These are phyloP conservation scores for Cornus suecica DNA, from an alignment of 148 eudicot species.

Conservation along the genomic window DNA sequence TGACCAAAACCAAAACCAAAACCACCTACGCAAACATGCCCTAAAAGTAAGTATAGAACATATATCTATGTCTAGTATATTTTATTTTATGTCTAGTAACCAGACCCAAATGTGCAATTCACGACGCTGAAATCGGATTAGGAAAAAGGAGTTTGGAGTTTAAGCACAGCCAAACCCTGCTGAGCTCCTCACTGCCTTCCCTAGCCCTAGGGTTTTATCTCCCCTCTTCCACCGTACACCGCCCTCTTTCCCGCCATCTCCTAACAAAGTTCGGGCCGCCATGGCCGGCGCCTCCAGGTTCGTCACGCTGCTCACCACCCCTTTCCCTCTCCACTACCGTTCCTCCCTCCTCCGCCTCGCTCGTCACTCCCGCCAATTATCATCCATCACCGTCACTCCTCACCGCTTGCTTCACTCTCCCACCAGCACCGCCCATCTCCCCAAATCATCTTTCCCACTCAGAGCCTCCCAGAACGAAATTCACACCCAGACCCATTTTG, in stretches of 20 bases:
- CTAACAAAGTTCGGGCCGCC: neutral
- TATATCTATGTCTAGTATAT: too few species aligned
- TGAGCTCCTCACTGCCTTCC: neutral
- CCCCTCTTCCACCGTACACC: neutral
- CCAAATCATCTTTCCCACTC: neutral
- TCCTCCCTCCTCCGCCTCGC: slow-evolving; percentile 15
- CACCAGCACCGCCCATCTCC: slow-evolving; percentile 8
- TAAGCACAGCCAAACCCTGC: neutral
- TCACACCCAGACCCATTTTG: slow-evolving; percentile 23
- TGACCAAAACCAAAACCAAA: too few species aligned
- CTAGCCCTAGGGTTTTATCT: neutral
- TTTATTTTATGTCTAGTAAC: too few species aligned
- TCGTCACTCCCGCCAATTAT: neutral
- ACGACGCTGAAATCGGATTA: too few species aligned
- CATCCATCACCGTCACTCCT: slow-evolving; percentile 1
- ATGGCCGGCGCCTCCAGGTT: slow-evolving; percentile 54
- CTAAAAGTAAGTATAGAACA: too few species aligned
- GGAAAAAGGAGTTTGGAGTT: too few species aligned
- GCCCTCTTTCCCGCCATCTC: neutral
- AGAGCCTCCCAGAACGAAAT: slow-evolving; percentile 9
- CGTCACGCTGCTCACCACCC: slow-evolving; percentile 28
- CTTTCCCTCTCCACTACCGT: slow-evolving; percentile 28
- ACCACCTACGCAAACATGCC: too few species aligned
- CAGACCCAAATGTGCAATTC: too few species aligned
- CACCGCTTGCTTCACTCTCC: slow-evolving; percentile 15